Conservation (phyloP, 345 rosid genomes). For the Eutrema heterophyllum region DNA sequence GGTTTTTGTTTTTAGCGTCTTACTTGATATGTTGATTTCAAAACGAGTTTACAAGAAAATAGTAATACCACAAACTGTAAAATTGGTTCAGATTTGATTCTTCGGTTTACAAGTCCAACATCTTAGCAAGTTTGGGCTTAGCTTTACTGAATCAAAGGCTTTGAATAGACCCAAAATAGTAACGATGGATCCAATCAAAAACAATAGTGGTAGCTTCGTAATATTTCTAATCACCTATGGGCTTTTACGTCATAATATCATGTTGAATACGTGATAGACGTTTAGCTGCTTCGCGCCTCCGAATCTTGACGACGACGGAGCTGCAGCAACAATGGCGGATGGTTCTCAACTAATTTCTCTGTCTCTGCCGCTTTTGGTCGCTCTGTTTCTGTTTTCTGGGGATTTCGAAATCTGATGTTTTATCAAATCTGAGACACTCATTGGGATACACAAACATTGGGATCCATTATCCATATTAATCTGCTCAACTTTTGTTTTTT, state of each 20-base stretch:
- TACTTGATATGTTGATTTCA: too few species aligned
- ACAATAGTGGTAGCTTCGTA: neutral
- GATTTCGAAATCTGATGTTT: too few species aligned
- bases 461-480: too few species aligned
- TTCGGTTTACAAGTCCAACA: neutral
- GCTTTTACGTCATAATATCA: neutral
- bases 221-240: neutral
- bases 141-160: too few species aligned
- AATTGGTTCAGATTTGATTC: neutral
- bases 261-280: neutral
- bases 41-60: too few species aligned
- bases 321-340: neutral
- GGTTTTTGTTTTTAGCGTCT: too few species aligned
- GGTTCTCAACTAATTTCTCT: neutral
- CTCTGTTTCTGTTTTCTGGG: too few species aligned
- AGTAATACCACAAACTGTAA: too few species aligned
- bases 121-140: neutral
- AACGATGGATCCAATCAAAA: neutral
- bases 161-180: conserved; percentile 3
- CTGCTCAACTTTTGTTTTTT: too few species aligned
- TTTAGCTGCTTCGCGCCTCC: neutral
- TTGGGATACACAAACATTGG: too few species aligned
- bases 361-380: too few species aligned
- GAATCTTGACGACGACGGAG: neutral
- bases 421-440: too few species aligned